Evolutionary conservation across 2,329 filamentous ascomycete species (phyloP).

Genomic region (Fusarium euwallaceae): DNA sequence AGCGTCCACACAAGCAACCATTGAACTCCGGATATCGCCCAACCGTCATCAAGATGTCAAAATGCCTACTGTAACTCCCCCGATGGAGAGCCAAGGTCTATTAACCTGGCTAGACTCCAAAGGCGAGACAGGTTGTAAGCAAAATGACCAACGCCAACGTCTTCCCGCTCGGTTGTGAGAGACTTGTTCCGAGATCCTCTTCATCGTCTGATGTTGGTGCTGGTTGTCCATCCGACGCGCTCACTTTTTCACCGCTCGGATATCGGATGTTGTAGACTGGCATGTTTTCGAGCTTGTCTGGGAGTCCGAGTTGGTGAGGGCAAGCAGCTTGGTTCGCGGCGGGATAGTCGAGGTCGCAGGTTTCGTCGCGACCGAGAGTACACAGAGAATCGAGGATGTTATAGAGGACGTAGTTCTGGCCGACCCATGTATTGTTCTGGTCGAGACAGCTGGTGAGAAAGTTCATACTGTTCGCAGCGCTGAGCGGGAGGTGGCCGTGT

Average conservation of each 20-base stretch:
- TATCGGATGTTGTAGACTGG: conserved; percentile 64
- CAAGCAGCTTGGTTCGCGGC: conserved; percentile 61
- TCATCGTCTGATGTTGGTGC: conserved; percentile 2
- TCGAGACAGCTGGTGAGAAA: conserved; percentile 62
- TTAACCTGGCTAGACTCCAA: conserved; percentile 16
- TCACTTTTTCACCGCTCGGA: conserved; percentile 57
- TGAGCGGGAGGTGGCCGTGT: conserved; percentile 55
- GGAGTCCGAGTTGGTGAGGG: conserved; percentile 56
- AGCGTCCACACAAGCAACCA: background rate
- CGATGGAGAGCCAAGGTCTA: background rate
- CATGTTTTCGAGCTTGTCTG: conserved; percentile 50
- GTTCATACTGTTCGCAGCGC: conserved; percentile 67
- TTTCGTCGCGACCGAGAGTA: conserved; percentile 60
- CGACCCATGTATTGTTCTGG: conserved; percentile 60
- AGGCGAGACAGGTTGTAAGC: conserved; percentile 19
- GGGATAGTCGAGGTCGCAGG: conserved; percentile 60
- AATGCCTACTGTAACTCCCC: background rate
- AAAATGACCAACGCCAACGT: conserved; percentile 32
- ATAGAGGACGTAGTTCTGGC: conserved; percentile 61
- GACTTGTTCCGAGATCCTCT: conserved; percentile 14
- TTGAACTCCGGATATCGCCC: conserved; percentile 13
- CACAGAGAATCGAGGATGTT: conserved; percentile 66
- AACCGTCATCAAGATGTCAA: background rate
- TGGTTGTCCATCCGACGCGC: conserved; percentile 47
- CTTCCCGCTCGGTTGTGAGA: conserved; percentile 11